These are phyloP conservation scores for Lentithecium fluviatile DNA, from an alignment of 495 filamentous ascomycete species.

Conservation along the genomic window DNA sequence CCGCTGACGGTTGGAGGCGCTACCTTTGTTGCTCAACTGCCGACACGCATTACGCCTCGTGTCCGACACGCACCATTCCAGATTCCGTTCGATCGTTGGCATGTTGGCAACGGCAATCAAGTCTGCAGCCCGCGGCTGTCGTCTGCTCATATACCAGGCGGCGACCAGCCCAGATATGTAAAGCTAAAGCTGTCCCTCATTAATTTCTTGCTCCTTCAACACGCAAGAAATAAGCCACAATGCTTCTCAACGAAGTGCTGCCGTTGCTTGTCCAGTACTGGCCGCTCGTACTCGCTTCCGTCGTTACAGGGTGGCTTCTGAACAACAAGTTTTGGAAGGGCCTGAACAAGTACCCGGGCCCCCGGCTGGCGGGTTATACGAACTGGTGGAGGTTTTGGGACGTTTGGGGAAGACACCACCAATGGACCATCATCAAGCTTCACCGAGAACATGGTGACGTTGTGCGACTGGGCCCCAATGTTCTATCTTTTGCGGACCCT, in stretches of 20 bases:
- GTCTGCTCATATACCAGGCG: not conserved
- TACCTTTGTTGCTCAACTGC: slow-evolving; percentile 14
- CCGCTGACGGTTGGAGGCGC: not conserved
- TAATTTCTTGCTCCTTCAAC: slow-evolving; percentile 23
- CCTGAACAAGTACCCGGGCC: slow-evolving; percentile 65
- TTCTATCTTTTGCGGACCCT: slow-evolving; percentile 65
- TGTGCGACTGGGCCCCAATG: slow-evolving; percentile 67
- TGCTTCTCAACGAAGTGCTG: slow-evolving; percentile 40
- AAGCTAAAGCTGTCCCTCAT: not conserved
- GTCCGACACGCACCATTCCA: not conserved
- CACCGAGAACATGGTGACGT: slow-evolving; percentile 71
- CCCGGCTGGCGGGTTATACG: slow-evolving; percentile 64
- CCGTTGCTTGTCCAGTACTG: slow-evolving; percentile 51
- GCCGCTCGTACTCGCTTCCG: slow-evolving; percentile 41
- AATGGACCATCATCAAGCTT: slow-evolving; percentile 63
- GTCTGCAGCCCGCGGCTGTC: not conserved
- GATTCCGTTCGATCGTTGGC: slow-evolving; percentile 13
- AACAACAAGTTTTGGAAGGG: slow-evolving; percentile 59
- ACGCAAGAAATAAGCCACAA: slow-evolving; percentile 10
- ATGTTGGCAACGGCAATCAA: not conserved
- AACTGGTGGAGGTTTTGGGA: slow-evolving; percentile 69
- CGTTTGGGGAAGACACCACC: slow-evolving; percentile 60
- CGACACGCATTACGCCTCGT: slow-evolving; percentile 15
- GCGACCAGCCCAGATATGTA: slow-evolving; percentile 4
- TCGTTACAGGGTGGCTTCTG: slow-evolving; percentile 49